Percentiles rank a stretch among this genome's conserved stretches.
Evolutionary conservation across 106 monocot genomes (phyloP).

Genomic region (Dioscorea alata): DNA sequence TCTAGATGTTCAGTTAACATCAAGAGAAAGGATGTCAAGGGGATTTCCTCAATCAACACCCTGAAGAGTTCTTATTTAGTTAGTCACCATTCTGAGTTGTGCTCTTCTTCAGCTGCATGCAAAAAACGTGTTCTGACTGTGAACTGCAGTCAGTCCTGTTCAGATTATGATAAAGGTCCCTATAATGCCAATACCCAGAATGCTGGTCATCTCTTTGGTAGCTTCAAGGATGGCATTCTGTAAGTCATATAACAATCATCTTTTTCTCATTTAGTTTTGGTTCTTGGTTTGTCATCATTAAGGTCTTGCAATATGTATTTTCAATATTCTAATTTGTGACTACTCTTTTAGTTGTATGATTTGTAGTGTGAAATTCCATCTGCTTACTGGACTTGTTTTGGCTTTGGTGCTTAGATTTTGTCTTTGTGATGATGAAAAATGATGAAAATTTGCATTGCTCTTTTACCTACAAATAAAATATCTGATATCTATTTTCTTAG

Average conservation of each 20-base stretch:
- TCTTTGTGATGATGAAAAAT: no score
- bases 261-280: no score
- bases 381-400: no score
- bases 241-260: slow-evolving; percentile 9
- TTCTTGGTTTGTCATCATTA: not conserved
- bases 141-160: slow-evolving; percentile 19
- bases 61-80: slow-evolving; percentile 8
- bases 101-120: slow-evolving; percentile 5
- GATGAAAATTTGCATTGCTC: no score
- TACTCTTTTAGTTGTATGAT: not conserved
- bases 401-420: no score
- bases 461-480: no score
- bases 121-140: slow-evolving; percentile 22
- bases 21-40: not conserved
- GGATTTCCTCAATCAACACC: not conserved
- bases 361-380: not conserved
- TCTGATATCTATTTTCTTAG: no score
- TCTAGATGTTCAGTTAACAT: slow-evolving; percentile 7
- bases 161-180: slow-evolving; percentile 18
- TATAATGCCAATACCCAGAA: slow-evolving; percentile 19
- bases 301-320: not conserved
- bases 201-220: slow-evolving; percentile 15
- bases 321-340: not conserved
- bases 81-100: slow-evolving; percentile 3
- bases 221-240: slow-evolving; percentile 16